Percentiles rank a stretch among this genome's conserved stretches.
Conservation (phyloP, 192 early-diverging fungal genomes). For the Geosiphon pyriformis region DNA sequence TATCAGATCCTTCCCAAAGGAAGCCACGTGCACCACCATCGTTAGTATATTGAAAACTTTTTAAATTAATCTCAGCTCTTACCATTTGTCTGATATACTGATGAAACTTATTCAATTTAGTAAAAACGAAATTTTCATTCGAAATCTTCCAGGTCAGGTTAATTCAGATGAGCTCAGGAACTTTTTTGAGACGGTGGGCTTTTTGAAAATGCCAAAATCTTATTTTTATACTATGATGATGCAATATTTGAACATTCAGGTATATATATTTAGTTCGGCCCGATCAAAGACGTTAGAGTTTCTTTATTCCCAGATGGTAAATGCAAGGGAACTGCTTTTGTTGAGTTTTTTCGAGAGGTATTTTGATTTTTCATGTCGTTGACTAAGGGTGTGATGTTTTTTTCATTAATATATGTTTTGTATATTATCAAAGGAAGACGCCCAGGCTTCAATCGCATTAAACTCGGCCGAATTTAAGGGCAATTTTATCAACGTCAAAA, state of each 20-base stretch:
- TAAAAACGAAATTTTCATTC: slow-evolving; percentile 1
- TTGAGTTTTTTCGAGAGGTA: not conserved
- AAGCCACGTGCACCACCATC: not conserved
- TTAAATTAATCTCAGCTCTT: too few relatives aligned
- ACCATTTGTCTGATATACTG: not conserved
- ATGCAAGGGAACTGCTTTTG: not conserved
- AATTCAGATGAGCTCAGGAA: not conserved
- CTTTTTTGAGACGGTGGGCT: not conserved
- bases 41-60: not conserved
- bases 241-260: not conserved
- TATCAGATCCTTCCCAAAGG: not conserved
- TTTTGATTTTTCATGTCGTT: not conserved
- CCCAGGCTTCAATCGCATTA: not conserved
- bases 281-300: not conserved
- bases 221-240: not conserved
- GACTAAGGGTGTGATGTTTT: not conserved
- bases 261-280: not conserved
- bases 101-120: not conserved
- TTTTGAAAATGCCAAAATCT: too few relatives aligned
- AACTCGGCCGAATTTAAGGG: not conserved
- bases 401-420: not conserved
- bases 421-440: not conserved
- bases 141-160: not conserved
- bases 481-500: not conserved
- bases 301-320: not conserved